Conservation (phyloP, 2,329 filamentous ascomycete species). For the Dothidotthia symphoricarpi region DNA sequence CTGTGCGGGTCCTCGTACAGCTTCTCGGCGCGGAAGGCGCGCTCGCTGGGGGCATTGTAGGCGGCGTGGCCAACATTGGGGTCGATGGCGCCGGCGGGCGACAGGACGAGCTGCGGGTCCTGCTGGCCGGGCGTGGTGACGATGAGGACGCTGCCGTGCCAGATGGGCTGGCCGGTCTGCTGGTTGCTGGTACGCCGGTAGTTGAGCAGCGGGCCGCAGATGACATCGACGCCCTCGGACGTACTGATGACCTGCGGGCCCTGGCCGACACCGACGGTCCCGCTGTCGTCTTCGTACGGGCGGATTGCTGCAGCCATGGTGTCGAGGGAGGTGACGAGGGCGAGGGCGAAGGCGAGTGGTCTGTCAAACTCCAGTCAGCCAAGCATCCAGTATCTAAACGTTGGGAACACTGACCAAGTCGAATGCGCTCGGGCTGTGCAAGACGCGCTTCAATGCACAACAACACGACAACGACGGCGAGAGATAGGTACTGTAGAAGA, state of each 20-base stretch:
- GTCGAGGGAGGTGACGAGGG: conserved; percentile 4
- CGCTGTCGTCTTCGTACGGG: conserved; percentile 23
- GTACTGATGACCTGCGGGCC: conserved; percentile 48
- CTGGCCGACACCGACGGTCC: conserved; percentile 40
- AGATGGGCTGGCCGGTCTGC: conserved; percentile 50
- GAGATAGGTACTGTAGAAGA: too few species aligned
- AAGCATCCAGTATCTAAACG: too few species aligned
- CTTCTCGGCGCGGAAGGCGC: conserved; percentile 51
- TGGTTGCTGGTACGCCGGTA: conserved; percentile 69
- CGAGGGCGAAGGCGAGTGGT: not conserved
- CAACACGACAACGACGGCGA: too few species aligned
- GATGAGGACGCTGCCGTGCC: conserved; percentile 83
- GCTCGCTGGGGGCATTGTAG: conserved; percentile 25
- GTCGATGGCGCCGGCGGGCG: conserved; percentile 46
- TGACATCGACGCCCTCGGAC: conserved; percentile 52
- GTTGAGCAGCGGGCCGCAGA: conserved; percentile 73
- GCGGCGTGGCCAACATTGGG: conserved; percentile 21
- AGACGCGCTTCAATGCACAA: too few species aligned
- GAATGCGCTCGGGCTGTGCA: too few species aligned
- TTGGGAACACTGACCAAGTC: too few species aligned
- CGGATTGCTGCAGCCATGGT: conserved; percentile 5
- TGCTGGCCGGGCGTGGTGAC: conserved; percentile 72
- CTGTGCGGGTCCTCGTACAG: conserved; percentile 60
- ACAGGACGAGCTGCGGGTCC: conserved; percentile 61
- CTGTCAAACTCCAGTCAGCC: too few species aligned